Evolutionary conservation across 2,329 filamentous ascomycete species (phyloP).

Genomic region (Hymenoscyphus occultus): DNA sequence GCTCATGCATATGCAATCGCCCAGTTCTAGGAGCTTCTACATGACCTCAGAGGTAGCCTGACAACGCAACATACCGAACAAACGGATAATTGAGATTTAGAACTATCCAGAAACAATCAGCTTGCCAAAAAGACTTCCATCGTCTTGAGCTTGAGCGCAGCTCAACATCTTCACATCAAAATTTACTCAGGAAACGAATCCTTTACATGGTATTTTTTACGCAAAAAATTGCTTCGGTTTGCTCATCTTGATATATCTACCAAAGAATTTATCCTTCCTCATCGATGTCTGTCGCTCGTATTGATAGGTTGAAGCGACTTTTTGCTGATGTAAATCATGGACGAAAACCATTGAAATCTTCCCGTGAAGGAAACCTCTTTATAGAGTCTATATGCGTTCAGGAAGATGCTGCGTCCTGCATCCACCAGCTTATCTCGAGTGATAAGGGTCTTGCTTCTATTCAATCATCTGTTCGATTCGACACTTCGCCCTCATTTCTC

Average conservation of each 20-base stretch:
- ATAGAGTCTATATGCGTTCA: constrained; percentile 48
- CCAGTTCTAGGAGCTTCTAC: not conserved
- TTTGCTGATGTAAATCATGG: constrained; percentile 42
- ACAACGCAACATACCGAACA: not conserved
- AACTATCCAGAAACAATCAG: not conserved
- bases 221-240: not conserved
- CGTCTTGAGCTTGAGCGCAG: not conserved
- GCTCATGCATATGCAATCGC: not conserved
- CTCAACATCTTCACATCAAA: not conserved
- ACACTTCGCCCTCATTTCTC: constrained; percentile 43
- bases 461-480: constrained; percentile 43
- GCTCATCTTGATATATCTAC: not conserved
- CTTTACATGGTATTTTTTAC: not conserved
- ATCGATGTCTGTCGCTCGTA: constrained; percentile 15
- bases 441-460: constrained; percentile 38
- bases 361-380: constrained; percentile 44
- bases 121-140: not conserved
- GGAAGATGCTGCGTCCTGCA: constrained; percentile 40
- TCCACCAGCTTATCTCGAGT: constrained; percentile 42
- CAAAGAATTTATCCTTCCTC: not conserved
- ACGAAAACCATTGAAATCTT: constrained; percentile 38
- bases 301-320: constrained; percentile 37
- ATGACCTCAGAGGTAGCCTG: not conserved
- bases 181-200: not conserved
- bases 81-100: not conserved